A percentile compares a stretch with the other conserved stretches of the same genome.
Conservation (phyloP, 2,329 filamentous ascomycete species). For the Monosporascus sp. region DNA sequence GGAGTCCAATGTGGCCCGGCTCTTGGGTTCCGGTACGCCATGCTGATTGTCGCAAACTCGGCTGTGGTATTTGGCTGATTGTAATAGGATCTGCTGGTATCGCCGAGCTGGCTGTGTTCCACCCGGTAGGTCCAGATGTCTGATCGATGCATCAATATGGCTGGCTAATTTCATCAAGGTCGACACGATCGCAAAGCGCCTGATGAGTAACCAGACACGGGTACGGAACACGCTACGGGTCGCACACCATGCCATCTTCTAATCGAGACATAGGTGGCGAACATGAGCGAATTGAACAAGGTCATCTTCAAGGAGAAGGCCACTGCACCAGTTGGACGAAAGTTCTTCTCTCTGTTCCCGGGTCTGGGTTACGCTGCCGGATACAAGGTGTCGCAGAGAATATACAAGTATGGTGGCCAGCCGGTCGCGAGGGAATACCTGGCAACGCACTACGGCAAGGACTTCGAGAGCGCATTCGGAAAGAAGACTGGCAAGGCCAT, state of each 20-base stretch:
- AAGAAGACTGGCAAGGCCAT: conserved; percentile 98
- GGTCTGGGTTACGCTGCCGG: conserved; percentile 95
- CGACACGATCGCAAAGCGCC: conserved; percentile 95
- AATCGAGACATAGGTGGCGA: conserved; percentile 15
- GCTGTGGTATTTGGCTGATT: conserved; percentile 4
- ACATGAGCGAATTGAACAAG: conserved; percentile 62
- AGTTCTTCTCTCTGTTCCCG: conserved; percentile 94
- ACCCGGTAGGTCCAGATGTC: conserved; percentile 44
- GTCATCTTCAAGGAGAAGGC: conserved; percentile 95
- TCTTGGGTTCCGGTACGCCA: conserved; percentile 78
- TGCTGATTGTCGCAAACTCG: background rate
- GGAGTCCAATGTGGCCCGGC: conserved; percentile 82
- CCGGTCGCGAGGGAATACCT: conserved; percentile 92
- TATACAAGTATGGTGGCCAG: conserved; percentile 99
- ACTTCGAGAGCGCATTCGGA: conserved; percentile 86
- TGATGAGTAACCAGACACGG: conserved; percentile 95
- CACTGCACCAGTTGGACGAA: conserved; percentile 59
- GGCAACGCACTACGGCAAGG: conserved; percentile 67
- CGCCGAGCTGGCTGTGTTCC: conserved; percentile 67
- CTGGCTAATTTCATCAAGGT: conserved; percentile 51
- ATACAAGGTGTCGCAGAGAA: conserved; percentile 94
- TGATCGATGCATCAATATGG: background rate
- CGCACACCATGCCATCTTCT: conserved; percentile 1
- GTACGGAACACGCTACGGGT: conserved; percentile 32
- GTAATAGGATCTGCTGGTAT: conserved; percentile 51